These are phyloP conservation scores for Pyrenula aspistea DNA, from an alignment of 495 filamentous ascomycete genomes.

Conservation along the genomic window DNA sequence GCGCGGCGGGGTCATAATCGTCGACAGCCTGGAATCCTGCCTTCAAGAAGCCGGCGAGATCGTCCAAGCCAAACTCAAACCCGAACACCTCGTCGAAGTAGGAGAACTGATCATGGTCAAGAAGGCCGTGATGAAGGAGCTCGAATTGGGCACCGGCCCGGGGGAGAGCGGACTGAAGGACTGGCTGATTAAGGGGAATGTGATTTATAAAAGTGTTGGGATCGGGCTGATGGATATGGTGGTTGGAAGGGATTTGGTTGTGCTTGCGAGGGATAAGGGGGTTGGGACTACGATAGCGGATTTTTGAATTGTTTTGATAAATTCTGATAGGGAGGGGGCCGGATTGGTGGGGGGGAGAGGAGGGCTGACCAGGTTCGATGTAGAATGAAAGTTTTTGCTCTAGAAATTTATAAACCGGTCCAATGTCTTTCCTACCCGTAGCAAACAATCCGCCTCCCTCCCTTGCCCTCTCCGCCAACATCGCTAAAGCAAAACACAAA, in stretches of 20 bases:
- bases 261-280: constrained; percentile 57
- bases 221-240: constrained; percentile 71
- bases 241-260: constrained; percentile 63
- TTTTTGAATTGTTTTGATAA: constrained; percentile 48
- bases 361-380: no score
- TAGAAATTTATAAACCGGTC: no score
- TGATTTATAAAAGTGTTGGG: constrained; percentile 77
- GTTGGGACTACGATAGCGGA: constrained; percentile 62
- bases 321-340: no score
- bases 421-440: no score
- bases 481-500: no score
- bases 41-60: constrained; percentile 84
- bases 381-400: no score
- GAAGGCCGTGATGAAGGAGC: constrained; percentile 22
- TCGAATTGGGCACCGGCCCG: constrained; percentile 19
- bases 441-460: no score
- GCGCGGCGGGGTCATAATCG: constrained; percentile 65
- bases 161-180: constrained; percentile 44
- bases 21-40: constrained; percentile 70
- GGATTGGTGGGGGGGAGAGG: no score
- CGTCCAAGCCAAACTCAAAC: constrained; percentile 59
- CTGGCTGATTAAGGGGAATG: constrained; percentile 73
- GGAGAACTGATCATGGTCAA: constrained; percentile 75
- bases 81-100: constrained; percentile 70
- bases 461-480: no score